A percentile compares a stretch with the other conserved stretches of the same genome.
These are phyloP conservation scores for Cutaneotrichosporon curvatum DNA, from an alignment of 1,284 basidiomycete species.

Conservation along the genomic window DNA sequence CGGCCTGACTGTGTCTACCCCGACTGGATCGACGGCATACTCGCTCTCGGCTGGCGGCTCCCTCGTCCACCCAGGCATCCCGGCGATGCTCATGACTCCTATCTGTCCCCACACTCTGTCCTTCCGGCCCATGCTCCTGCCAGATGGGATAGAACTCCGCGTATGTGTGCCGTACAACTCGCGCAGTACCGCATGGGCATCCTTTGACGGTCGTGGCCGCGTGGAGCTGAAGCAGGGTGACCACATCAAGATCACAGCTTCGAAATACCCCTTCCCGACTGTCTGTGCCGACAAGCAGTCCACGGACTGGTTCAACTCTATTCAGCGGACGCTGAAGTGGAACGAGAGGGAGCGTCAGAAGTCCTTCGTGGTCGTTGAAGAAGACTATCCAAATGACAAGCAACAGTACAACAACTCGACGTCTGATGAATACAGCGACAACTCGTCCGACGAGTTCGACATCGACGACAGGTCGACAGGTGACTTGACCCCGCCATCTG, in stretches of 20 bases:
- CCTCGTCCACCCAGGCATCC: slow-evolving; percentile 95
- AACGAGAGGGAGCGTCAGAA: slow-evolving; percentile 96
- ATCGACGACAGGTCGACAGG: slow-evolving; percentile 66
- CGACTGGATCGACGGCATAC: slow-evolving; percentile 97
- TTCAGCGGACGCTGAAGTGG: slow-evolving; percentile 93
- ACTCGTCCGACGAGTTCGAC: slow-evolving; percentile 62
- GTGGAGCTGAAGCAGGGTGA: slow-evolving; percentile 97
- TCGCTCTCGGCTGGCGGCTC: slow-evolving; percentile 98
- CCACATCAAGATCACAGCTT: slow-evolving; percentile 97
- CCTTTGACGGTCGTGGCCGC: slow-evolving; percentile 93
- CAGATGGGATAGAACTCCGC: slow-evolving; percentile 96
- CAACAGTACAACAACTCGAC: slow-evolving; percentile 3
- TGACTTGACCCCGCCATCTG: slow-evolving; percentile 19
- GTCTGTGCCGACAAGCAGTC: slow-evolving; percentile 96
- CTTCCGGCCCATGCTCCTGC: slow-evolving; percentile 96
- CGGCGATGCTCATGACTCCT: slow-evolving; percentile 90
- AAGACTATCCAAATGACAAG: slow-evolving; percentile 47
- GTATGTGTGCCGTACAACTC: slow-evolving; percentile 99
- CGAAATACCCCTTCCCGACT: slow-evolving; percentile 96
- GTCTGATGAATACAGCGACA: slow-evolving; percentile 45
- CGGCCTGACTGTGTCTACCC: slow-evolving; percentile 90
- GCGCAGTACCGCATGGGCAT: slow-evolving; percentile 95
- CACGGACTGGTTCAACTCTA: slow-evolving; percentile 96
- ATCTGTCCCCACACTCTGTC: slow-evolving; percentile 98
- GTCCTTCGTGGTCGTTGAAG: slow-evolving; percentile 95